Base-by-base conservation (phyloP, 2,329 filamentous ascomycete species). In the Zymoseptoria brevis region DNA sequence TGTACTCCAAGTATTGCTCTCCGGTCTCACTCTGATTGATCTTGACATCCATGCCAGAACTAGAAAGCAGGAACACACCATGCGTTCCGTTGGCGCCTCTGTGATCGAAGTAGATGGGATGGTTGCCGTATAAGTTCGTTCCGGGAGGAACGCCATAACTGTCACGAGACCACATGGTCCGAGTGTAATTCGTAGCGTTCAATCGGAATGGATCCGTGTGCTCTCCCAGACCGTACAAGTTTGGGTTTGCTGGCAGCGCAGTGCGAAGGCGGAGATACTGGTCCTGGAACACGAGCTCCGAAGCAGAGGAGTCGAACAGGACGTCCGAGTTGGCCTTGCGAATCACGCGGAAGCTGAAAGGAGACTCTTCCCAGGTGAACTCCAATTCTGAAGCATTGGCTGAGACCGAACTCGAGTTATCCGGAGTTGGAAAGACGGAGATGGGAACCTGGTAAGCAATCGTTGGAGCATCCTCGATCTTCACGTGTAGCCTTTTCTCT, bases 151-250 rank as follows among this genome's bases (percentile, higher is more conserved):
- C 76, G n/a, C 67, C 68, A 60, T 85, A 87, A 1, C 85, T 78
- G 73, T 90, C 88, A 9, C 85, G 79, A 53, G 83, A 84, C 82
- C 86, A 89, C 3, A 90, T 70, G 0, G 87, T 88, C 45, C 88
- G 82, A 35, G 82, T 85, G 69, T 89, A 88, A 71, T 88, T 82
- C 21, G 81, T 84, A 0, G 83, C 86, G 61, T 85, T 84, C 59
- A 91, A 77, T 50, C 54, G 57, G 54, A 63, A 66, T 49, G 55
- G 53, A 45, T 91, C 88, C 2, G 82, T 85, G 70, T 90, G 87
- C 73, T 93, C 89, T 30, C 89, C 89, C 1, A 93, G 79, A 0
- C 89, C 89, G 69, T 93, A 93, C 4, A 94, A 75, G 67, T 88
- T 83, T 0, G 88, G 87, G 56, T 84, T 77, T 0, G 81, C 73